Evolutionary conservation across 176 grass and related monocot species (phyloP).

Genomic region (Leersia perrieri): DNA sequence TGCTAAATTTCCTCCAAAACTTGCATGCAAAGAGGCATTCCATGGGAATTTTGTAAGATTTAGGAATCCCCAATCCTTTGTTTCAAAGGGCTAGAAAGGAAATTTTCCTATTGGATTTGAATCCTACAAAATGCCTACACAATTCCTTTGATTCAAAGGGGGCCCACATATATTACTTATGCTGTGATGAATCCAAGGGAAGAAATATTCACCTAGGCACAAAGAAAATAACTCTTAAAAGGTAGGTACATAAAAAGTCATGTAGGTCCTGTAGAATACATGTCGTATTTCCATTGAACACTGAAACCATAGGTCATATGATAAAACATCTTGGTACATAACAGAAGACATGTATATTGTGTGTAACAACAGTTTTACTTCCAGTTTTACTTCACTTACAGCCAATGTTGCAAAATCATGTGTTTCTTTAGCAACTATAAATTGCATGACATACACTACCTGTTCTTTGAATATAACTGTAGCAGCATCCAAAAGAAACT

Average conservation of each 20-base stretch:
- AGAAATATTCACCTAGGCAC: neutral
- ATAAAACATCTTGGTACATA: neutral
- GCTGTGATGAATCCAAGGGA: neutral
- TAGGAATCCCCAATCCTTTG: too few relatives aligned
- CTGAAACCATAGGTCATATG: neutral
- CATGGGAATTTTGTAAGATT: too few relatives aligned
- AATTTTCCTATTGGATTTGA: too few relatives aligned
- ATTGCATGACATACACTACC: slow-evolving; percentile 27
- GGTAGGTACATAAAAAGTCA: neutral
- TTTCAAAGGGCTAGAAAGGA: too few relatives aligned
- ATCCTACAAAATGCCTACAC: too few relatives aligned
- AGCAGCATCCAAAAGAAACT: slow-evolving; percentile 92
- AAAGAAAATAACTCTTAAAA: slow-evolving; percentile 2
- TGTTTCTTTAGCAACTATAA: neutral
- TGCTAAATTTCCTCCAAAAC: too few relatives aligned
- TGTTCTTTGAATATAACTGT: slow-evolving; percentile 93
- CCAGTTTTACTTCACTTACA: neutral
- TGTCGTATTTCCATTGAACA: neutral
- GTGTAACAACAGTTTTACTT: neutral
- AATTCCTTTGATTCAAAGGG: too few relatives aligned
- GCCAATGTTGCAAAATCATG: neutral
- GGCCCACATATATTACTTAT: neutral
- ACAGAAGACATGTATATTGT: neutral
- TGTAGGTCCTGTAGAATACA: neutral
- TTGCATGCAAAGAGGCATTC: too few relatives aligned